Evolutionary conservation across 2,329 filamentous ascomycete genomes (phyloP).

Genomic region (Hypoxylon sp.): DNA sequence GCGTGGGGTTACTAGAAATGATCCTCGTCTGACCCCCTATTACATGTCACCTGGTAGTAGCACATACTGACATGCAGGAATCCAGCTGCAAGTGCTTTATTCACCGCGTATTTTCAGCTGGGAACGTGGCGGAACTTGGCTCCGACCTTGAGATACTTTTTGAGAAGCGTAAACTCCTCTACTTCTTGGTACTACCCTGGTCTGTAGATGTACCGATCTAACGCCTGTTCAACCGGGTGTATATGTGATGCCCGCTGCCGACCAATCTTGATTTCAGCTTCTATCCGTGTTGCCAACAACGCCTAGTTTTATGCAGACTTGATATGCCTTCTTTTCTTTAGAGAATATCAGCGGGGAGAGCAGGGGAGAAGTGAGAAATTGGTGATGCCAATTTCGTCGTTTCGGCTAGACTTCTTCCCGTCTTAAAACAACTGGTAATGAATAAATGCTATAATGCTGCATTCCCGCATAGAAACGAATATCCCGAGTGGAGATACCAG

Average conservation of each 20-base stretch:
- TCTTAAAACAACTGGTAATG: constrained; percentile 29
- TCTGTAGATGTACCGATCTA: constrained; percentile 36
- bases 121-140: constrained; percentile 29
- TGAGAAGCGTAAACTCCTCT: constrained; percentile 15
- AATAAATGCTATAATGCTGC: constrained; percentile 36
- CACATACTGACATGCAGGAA: constrained; percentile 33
- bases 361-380: constrained; percentile 18
- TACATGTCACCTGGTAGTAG: constrained; percentile 34
- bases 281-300: constrained; percentile 51
- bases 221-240: constrained; percentile 31
- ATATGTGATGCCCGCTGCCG: constrained; percentile 39
- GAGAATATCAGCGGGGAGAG: constrained; percentile 32
- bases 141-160: constrained; percentile 21
- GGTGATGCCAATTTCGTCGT: constrained; percentile 17
- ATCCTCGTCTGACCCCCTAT: constrained; percentile 35
- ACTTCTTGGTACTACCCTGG: constrained; percentile 27
- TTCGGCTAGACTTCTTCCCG: constrained; percentile 17
- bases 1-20: constrained; percentile 26
- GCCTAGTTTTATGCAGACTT: constrained; percentile 50
- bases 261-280: constrained; percentile 44
- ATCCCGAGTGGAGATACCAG: constrained; percentile 44
- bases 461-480: constrained; percentile 36
- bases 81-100: constrained; percentile 32
- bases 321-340: constrained; percentile 42
- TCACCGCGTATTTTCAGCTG: constrained; percentile 31